Base-by-base conservation (phyloP, 2,329 filamentous ascomycete species). In the Ilyonectria sp. region DNA sequence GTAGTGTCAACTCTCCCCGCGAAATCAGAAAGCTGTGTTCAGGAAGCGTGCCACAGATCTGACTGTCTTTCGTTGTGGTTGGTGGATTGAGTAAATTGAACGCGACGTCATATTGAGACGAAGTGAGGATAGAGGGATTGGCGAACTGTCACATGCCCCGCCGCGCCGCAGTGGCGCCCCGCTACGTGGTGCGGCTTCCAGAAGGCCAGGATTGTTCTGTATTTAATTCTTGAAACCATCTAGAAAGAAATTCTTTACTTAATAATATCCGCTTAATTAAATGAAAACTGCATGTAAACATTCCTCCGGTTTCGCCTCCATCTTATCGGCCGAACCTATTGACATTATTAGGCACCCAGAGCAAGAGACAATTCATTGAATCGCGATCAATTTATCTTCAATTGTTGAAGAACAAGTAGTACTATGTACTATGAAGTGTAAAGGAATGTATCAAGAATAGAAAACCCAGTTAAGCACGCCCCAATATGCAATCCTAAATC, bases 401-500 rank as follows among this genome's bases (percentile, higher is more conserved):
- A 26, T 33, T 8, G 44, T 44, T 56, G 19, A 57, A n/a, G 26
- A 46, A 26, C 44, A 21, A 31, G n/a, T 49, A 65, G 57, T 64
- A 65, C 31, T 44, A 47, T 59, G 40, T 52, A 65, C 31, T 17
- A 61, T 62, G 35, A 68, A 65, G 17, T 68, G 49, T 23, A 55
- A 53, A 65, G 17, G 62, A 70, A 66, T 60, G 63, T 66, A 59
- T 61, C 31, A 19, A 49, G 50, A 63, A 58, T 50, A 65, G 35
- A 37, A 66, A 54, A 60, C 5, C 31, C 15, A 68, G 21, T 49
- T 35, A 64, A 63, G 52, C 56, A 17, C 50, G 64, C 58, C 46
- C 47, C 35, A 44, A 23, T 50, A 59, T 69, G 21, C 23, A 64
- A 69, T 44, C 26, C 40, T 33, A 35, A 31, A 33, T 55, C 19